Base-by-base conservation (phyloP, 2,329 filamentous ascomycete genomes). In the Microdochium nivale region DNA sequence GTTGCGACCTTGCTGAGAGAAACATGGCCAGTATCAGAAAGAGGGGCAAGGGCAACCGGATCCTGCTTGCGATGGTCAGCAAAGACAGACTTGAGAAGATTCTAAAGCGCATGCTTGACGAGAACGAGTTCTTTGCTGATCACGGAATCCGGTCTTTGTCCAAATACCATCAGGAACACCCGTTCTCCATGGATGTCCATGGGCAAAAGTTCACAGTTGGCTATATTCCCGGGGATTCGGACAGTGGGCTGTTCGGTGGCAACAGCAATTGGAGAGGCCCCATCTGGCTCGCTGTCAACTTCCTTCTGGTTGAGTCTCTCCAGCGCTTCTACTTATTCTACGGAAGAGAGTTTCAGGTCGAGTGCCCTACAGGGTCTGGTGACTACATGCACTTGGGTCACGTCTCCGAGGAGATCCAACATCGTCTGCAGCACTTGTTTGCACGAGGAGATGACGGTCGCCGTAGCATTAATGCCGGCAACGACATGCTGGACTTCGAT, bases 211-310 rank as follows among this genome's bases (percentile, higher is more conserved):
- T 96, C 73, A 81, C 84, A 52, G 92, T 97, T 40, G 81, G 84
- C 60, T 97, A 97, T 63, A 83, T 97, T 19, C 85, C 94, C 1
- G 94, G 92, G n/a, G 92, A 97, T 65, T 96, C 92, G 0, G 91
- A 97, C 71, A 96, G 88, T 62, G 89, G 90, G 3, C 79, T 97
- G 4, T 97, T 97, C 63, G 92, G 92, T 50, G 92, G 92, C 58
- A 97, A 97, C 78, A 96, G 90, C 68, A 97, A 97, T 70, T 97
- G 92, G 92, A 83, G 92, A 71, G 92, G 87, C 1, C 92, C 94
- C 0, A 92, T 96, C 60, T 97, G 92, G 92, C 78, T 96, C 48
- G 94, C 90, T 56, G 90, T 96, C 71, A 97, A 97, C 70, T 96
- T 96, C 72, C 72, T 97, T 50, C 79, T 97, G 14, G 87, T 97